Base-by-base conservation (phyloP, 1,284 basidiomycete genomes). In the Phellinidium pouzarii region DNA sequence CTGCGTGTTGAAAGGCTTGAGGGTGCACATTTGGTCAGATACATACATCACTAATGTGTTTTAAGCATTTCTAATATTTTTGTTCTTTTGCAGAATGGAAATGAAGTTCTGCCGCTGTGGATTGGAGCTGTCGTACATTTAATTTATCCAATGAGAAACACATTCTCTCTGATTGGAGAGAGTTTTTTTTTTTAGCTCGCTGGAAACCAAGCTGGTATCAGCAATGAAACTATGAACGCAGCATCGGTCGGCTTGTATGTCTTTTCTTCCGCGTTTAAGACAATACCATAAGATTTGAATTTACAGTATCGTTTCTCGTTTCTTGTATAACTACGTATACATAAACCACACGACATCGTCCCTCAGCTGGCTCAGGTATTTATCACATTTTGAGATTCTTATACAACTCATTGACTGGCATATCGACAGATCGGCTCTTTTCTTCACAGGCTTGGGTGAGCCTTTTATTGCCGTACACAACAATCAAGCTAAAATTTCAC, bases 61-160 rank as follows among this genome's bases (percentile, higher is more conserved):
- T 14, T n/a, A 47, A 3, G 14, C 29, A 48, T 38, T 22, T 41
- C 40, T 50, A n/a, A 48, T 20, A n/a, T 14, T 22, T 29, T 36
- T 14, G 23, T 26, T 17, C 23, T 17, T 23, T 27, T 11, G 19
- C 38, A 61, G 60, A 61, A 61, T 37, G 60, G 60, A 22, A 58
- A 56, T 34, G 60, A 61, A 44, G 45, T 59, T 1, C 51, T 59
- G n/a, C 60, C 60, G 1, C 43, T 61, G 27, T 61, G 60, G 60
- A 52, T 58, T 22, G 58, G 56, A 11, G 60, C 60, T 29, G 54
- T 60, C 25, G 60, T 61, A 37, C 29, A 53, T 50, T 36, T 45
- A 40, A 22, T 45, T n/a, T 42, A 19, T 27, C 31, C 14, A 14
- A 34, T 14, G 14, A 31, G 31, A 11, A 8, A n/a, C n/a, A n/a